Conservation (phyloP, 805 yeast genomes). For the Metschnikowia cerradonensis region DNA sequence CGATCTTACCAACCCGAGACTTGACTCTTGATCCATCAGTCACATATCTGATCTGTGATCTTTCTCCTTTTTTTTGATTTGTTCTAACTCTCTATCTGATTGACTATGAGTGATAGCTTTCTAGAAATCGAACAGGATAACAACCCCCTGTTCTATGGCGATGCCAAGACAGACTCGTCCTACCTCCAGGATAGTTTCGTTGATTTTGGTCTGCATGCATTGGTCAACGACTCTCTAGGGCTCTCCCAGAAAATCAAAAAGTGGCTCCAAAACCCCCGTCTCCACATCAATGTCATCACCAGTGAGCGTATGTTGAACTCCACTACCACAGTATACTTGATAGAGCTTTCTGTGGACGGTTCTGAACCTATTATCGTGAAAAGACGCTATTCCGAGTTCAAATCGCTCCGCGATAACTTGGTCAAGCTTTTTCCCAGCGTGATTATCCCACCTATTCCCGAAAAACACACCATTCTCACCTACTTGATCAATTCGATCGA, state of each 20-base stretch:
- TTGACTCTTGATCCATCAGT: not conserved
- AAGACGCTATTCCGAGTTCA: conserved; percentile 42
- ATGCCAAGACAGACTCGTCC: not conserved
- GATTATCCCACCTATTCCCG: conserved; percentile 43
- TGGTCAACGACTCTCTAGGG: conserved; percentile 18
- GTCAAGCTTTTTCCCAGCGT: conserved; percentile 37
- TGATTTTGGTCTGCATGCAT: conserved; percentile 14
- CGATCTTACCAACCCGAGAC: no score
- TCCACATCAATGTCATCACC: conserved; percentile 28
- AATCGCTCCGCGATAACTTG: conserved; percentile 37
- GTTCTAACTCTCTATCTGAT: not conserved
- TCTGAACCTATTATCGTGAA: conserved; percentile 32
- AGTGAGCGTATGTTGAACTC: conserved; percentile 36
- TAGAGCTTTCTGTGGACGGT: conserved; percentile 20
- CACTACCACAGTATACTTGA: conserved; percentile 36
- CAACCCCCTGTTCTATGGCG: conserved; percentile 39
- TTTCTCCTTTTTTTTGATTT: not conserved
- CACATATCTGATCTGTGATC: no score
- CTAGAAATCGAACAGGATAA: conserved; percentile 44
- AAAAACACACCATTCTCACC: conserved; percentile 44
- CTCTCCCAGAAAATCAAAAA: conserved; percentile 23
- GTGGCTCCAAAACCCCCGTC: conserved; percentile 25
- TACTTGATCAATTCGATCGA: conserved; percentile 39
- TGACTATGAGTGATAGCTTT: conserved; percentile 20
- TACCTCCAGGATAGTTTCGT: conserved; percentile 14